Evolutionary conservation across 305 asterid species (phyloP).

Genomic region (Fraxinus greggii): DNA sequence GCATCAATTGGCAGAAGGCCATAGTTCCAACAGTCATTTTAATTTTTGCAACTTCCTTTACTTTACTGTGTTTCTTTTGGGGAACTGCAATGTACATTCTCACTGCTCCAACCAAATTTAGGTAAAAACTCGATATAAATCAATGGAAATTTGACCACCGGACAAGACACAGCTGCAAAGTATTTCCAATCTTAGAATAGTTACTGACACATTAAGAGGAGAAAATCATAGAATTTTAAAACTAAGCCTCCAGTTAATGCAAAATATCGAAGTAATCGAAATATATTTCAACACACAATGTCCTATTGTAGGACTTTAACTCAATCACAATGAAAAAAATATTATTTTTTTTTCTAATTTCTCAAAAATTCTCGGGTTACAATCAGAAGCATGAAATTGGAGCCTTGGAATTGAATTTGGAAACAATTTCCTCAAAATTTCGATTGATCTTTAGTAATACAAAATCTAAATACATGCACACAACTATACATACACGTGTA

Average conservation of each 20-base stretch:
- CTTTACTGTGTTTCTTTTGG: slow-evolving; percentile 39
- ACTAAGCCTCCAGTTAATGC: not conserved
- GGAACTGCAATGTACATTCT: slow-evolving; percentile 64
- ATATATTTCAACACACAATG: not conserved
- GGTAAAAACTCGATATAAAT: slow-evolving; percentile 1
- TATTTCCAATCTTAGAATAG: not conserved
- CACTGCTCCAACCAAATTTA: slow-evolving; percentile 36
- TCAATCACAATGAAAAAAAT: not conserved
- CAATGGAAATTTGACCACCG: not conserved
- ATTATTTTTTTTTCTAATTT: not conserved
- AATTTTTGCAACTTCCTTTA: slow-evolving; percentile 41
- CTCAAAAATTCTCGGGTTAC: not conserved
- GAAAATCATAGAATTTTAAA: not conserved
- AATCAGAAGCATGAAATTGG: not conserved
- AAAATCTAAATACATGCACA: not conserved
- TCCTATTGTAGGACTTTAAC: not conserved
- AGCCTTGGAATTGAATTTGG: not conserved
- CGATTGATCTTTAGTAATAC: not conserved
- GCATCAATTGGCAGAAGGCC: slow-evolving; percentile 78
- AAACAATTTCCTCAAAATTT: not conserved
- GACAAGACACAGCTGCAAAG: slow-evolving; percentile 30
- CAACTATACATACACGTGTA: not conserved
- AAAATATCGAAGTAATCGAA: not conserved
- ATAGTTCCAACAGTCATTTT: slow-evolving; percentile 70
- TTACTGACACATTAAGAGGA: not conserved